A percentile compares a stretch with the other conserved stretches of the same genome.
phyloP scores from a whole-genome alignment of 345 rosid species.

The Pistacia vera region DNA sequence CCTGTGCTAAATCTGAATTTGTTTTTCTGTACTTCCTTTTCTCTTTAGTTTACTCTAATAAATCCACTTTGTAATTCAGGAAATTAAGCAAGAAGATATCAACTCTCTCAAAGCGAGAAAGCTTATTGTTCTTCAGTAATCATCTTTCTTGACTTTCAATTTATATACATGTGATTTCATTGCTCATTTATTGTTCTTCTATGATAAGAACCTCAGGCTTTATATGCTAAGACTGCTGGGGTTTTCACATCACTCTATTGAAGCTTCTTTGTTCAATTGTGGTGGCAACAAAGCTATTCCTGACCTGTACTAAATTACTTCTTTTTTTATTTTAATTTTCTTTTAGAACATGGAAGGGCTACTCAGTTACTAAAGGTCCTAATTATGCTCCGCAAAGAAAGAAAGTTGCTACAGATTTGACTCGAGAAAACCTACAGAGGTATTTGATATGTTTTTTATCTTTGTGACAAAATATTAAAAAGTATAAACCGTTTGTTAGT shows the following conservation, averaged over 20 bases:
- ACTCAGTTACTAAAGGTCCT: conserved; percentile 76
- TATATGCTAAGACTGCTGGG: neutral
- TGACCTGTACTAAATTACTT: neutral
- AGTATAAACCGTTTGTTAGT: neutral
- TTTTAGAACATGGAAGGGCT: conserved; percentile 82
- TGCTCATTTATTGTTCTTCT: conserved; percentile 2
- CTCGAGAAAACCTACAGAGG: conserved; percentile 90
- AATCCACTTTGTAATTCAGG: conserved; percentile 40
- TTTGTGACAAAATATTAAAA: neutral
- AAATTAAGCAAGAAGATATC: conserved; percentile 54
- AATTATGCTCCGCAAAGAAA: conserved; percentile 78
- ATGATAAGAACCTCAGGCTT: neutral
- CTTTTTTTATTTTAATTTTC: conserved; percentile 8
- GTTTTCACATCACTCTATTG: neutral
- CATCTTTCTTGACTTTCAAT: conserved; percentile 15
- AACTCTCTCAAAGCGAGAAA: conserved; percentile 75
- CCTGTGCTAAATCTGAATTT: no score
- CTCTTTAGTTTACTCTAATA: neutral
- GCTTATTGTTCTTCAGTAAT: conserved; percentile 71
- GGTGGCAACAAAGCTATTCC: neutral
- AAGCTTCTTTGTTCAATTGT: neutral
- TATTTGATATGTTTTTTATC: conserved; percentile 19
- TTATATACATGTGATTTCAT: conserved; percentile 4
- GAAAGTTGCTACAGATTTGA: conserved; percentile 81
- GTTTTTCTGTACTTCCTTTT: no score